A percentile compares a stretch with the other conserved stretches of the same genome.
Evolutionary conservation across 1,139 yeast genomes (phyloP).

Genomic region (Geotrichum citri-aurantii): DNA sequence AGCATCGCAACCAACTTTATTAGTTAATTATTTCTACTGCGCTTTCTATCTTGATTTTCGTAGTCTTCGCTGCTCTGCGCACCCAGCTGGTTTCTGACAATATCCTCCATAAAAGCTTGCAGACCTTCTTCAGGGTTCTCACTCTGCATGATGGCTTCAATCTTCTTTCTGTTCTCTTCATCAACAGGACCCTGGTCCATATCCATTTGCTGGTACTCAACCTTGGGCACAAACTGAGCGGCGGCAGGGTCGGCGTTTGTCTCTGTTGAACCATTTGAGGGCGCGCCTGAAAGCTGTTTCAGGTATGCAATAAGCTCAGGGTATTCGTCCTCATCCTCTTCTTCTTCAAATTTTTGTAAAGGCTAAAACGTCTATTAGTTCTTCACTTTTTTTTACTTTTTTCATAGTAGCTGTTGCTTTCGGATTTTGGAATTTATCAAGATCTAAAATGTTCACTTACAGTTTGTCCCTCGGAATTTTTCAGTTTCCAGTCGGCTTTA

Average conservation of each 20-base stretch:
- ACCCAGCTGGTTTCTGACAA: constrained; percentile 49
- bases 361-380: constrained; percentile 24
- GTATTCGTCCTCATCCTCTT: constrained; percentile 80
- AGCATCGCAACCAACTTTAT: not conserved
- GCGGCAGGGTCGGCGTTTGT: not conserved
- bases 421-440: not conserved
- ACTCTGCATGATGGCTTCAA: constrained; percentile 67
- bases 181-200: constrained; percentile 38
- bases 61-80: constrained; percentile 15
- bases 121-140: constrained; percentile 76
- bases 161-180: constrained; percentile 53
- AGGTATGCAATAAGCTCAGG: constrained; percentile 71
- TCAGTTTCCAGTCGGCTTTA: constrained; percentile 56
- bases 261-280: not conserved
- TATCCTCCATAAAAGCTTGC: constrained; percentile 58
- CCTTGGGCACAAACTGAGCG: constrained; percentile 10
- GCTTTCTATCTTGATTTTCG: constrained; percentile 12
- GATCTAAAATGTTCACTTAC: constrained; percentile 33
- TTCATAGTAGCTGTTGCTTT: not conserved
- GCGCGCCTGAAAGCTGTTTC: constrained; percentile 26
- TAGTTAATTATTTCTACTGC: constrained; percentile 4
- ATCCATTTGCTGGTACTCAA: constrained; percentile 22
- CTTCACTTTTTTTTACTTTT: not conserved
- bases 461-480: constrained; percentile 69
- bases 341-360: constrained; percentile 42